phyloP scores from a whole-genome alignment of 1,284 basidiomycete genomes.

The Melampsora occidentalis region DNA sequence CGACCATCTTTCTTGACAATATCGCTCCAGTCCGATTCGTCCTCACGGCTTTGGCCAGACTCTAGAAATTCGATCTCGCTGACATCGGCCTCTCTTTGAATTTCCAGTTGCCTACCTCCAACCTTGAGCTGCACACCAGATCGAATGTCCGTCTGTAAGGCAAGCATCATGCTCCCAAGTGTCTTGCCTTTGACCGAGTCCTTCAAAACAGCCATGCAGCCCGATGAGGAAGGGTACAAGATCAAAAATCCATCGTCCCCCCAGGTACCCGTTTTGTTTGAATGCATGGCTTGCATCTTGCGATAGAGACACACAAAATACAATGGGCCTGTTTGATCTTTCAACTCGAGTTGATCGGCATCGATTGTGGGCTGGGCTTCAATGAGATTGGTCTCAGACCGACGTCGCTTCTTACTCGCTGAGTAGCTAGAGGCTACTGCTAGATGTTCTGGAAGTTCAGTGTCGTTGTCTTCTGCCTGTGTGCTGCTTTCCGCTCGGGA shows the following conservation, averaged over 20 bases:
- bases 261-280: constrained; percentile 27
- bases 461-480: no score
- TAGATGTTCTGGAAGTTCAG: no score
- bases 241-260: constrained; percentile 32
- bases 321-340: background rate
- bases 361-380: background rate
- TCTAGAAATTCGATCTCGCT: background rate
- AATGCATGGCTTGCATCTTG: background rate
- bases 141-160: background rate
- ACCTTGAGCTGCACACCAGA: constrained; percentile 7
- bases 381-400: background rate
- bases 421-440: background rate
- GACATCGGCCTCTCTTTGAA: constrained; percentile 20
- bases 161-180: constrained; percentile 24
- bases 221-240: constrained; percentile 12
- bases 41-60: background rate
- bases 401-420: background rate
- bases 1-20: constrained; percentile 26
- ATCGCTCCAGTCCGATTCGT: constrained; percentile 24
- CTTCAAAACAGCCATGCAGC: constrained; percentile 36
- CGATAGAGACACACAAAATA: constrained; percentile 31
- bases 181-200: constrained; percentile 15
- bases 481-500: no score
- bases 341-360: background rate
- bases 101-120: constrained; percentile 35